Conservation (phyloP, 495 filamentous ascomycete genomes). For the Xylaria castorea region DNA sequence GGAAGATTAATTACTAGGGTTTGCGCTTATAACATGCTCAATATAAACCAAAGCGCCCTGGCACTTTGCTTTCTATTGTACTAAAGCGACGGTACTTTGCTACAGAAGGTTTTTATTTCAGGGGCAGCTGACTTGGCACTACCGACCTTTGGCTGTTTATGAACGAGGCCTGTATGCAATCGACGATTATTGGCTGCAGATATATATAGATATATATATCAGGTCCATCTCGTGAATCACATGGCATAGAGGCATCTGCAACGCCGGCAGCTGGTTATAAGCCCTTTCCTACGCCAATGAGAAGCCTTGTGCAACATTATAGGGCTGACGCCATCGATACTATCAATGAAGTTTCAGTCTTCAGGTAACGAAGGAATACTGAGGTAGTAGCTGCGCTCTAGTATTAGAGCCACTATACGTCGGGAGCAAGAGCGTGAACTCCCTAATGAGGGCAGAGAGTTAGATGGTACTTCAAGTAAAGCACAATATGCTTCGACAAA, state of each 20-base stretch:
- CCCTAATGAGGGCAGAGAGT: neutral
- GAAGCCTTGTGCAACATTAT: neutral
- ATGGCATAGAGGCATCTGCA: too few species aligned
- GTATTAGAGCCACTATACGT: neutral
- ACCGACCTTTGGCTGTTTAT: neutral
- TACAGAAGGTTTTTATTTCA: neutral
- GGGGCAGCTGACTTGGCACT: neutral
- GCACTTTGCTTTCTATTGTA: neutral
- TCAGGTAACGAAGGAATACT: neutral
- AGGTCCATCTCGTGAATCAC: too few species aligned
- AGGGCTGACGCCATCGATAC: neutral
- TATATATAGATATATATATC: neutral
- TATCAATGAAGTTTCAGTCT: neutral
- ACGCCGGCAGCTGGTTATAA: too few species aligned
- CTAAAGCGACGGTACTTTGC: neutral
- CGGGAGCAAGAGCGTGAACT: too few species aligned
- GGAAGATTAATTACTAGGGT: neutral
- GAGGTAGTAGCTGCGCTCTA: neutral
- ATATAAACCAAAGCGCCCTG: neutral
- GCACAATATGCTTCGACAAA: neutral
- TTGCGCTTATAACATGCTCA: neutral
- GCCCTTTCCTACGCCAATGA: neutral
- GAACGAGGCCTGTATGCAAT: neutral
- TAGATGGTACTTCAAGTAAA: neutral
- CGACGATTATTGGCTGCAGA: neutral